These are phyloP conservation scores for Bacidia rubella DNA, from an alignment of 495 filamentous ascomycete genomes.

Conservation along the genomic window DNA sequence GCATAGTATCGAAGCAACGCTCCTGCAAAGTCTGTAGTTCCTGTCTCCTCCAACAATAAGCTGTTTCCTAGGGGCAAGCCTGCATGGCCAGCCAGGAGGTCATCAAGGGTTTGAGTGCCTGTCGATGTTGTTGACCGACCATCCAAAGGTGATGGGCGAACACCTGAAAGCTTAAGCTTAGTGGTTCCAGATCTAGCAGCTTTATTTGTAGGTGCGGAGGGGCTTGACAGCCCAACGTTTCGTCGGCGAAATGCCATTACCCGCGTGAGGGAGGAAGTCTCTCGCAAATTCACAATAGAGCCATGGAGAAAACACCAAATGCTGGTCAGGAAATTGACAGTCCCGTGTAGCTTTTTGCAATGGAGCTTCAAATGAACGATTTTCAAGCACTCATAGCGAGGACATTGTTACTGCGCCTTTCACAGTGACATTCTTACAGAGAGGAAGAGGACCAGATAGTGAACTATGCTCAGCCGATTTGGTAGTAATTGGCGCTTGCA, in stretches of 20 bases:
- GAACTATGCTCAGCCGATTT: too few relatives aligned
- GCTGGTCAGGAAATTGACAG: too few relatives aligned
- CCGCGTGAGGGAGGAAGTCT: too few relatives aligned
- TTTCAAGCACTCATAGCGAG: too few relatives aligned
- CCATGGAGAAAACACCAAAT: too few relatives aligned
- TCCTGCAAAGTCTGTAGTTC: constrained; percentile 87
- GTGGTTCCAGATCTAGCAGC: constrained; percentile 21
- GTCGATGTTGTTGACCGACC: constrained; percentile 84
- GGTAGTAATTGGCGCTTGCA: too few relatives aligned
- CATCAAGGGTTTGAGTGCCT: constrained; percentile 71
- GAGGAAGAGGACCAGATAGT: too few relatives aligned
- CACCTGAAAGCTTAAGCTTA: constrained; percentile 42
- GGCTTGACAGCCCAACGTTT: neutral
- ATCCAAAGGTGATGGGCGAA: constrained; percentile 80
- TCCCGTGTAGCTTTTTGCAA: too few relatives aligned
- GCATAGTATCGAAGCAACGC: constrained; percentile 78
- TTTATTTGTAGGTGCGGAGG: neutral
- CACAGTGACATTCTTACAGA: too few relatives aligned
- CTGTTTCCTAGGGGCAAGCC: constrained; percentile 73
- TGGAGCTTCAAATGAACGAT: too few relatives aligned
- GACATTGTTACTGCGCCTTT: too few relatives aligned
- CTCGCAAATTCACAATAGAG: too few relatives aligned
- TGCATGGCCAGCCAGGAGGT: constrained; percentile 74
- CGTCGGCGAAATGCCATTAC: constrained; percentile 2
- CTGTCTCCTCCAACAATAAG: constrained; percentile 77